Evolutionary conservation across 129 eudicot species (phyloP).

Genomic region (Cynara cardunculus): DNA sequence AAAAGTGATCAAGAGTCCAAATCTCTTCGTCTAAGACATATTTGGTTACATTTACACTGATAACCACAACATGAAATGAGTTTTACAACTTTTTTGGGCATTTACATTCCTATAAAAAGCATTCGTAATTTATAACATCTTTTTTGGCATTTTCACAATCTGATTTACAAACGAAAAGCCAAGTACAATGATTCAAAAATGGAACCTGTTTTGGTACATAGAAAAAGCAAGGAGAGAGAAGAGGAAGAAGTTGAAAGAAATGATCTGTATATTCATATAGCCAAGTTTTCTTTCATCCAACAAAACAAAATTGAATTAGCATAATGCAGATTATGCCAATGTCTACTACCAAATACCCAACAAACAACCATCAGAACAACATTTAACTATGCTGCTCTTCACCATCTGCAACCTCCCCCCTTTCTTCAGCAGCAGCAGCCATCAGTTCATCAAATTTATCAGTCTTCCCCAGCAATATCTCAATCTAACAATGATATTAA

Average conservation of each 20-base stretch:
- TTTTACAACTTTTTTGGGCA: neutral
- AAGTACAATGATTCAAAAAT: neutral
- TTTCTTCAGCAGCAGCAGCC: constrained; percentile 76
- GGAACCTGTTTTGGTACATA: neutral
- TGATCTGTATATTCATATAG: neutral
- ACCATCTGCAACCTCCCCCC: constrained; percentile 40
- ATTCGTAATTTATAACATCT: neutral
- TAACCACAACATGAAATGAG: too few relatives aligned
- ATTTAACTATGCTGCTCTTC: constrained; percentile 31
- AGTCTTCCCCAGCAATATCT: constrained; percentile 64
- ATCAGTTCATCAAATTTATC: constrained; percentile 71
- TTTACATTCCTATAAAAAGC: neutral
- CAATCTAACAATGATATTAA: constrained; percentile 43
- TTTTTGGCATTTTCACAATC: neutral
- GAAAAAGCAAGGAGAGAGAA: neutral
- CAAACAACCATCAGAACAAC: neutral
- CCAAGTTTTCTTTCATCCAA: neutral
- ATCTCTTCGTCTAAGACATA: too few relatives aligned
- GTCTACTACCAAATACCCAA: neutral
- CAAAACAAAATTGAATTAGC: neutral
- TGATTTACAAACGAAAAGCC: neutral
- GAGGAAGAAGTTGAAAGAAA: neutral
- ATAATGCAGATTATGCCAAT: neutral
- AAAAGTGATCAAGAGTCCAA: too few relatives aligned
- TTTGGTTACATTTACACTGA: too few relatives aligned